Base-by-base conservation (phyloP, 345 rosid genomes). In the Litchi chinensis region DNA sequence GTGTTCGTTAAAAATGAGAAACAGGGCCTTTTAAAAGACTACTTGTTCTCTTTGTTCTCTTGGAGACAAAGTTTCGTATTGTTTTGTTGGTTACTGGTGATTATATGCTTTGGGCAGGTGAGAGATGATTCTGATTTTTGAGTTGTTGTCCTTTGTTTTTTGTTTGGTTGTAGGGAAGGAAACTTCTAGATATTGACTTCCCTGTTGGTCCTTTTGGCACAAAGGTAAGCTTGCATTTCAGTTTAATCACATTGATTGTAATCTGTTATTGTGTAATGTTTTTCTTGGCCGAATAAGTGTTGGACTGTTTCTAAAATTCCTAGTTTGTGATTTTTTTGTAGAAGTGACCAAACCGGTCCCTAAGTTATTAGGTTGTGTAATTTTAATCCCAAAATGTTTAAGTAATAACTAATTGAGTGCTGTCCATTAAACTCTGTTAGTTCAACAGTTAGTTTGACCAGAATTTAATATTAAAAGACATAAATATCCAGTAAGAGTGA, bases 161-260 rank as follows among this genome's bases (percentile, higher is more conserved):
- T 26, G 0, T 26, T 26, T 26, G 28, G 70, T n/a, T n/a, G n/a
- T 71, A 96, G 97, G 99, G 99, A 70, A 94, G 66, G 85, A 79
- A 85, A 28, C 28, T 94, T 71, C 93, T 92, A 67, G 97, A 94
- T 41, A 89, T 91, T 32, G 73, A 96, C 87, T 59, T 70, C 77
- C 98, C 98, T 3, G 86, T 60, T 10, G 95, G 99, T 82, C 98
- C 98, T 67, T 96, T 94, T 76, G 98, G 99, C 77, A 94, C 97
- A 4, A 94, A 94, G 95, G 99, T 94, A 71, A 46, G 94, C 82
- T 43, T 68, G 22, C 28, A 21, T 74, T 59, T 28, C 59, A 4
- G 37, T 59, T 59, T 59, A 10, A 12, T 16, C 24, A 41, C 68
- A 40, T 22, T 59, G 19, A 59, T 73, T 60, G 15, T 73, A 8